Base-by-base conservation (phyloP, 441 rosid species). In the Syzygium malaccense region DNA sequence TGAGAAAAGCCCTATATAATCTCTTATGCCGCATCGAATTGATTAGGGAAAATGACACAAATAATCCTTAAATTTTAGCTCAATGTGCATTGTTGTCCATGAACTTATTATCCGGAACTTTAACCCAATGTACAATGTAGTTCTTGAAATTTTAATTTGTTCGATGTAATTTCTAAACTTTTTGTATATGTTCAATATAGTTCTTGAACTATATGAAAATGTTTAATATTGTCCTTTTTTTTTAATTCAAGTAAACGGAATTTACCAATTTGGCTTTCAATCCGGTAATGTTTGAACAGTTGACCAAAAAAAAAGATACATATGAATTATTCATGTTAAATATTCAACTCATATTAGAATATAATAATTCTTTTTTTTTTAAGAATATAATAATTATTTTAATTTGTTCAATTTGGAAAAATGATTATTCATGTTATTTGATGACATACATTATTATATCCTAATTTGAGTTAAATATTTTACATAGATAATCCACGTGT, bases 111-210 rank as follows among this genome's bases (percentile, higher is more conserved):
- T 60, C 14, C 2, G 4, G 0, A 3, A n/a, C 1, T 1, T 60
- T 62, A n/a, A 33, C 33, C 2, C 33, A 62, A 60, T 62, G 0
- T n/a, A n/a, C 0, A n/a, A 62, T 60, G 6, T 0, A 1, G 3
- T 28, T 3, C 18, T 6, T 60, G 0, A 60, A 60, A 30, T 28
- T 60, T 60, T 5, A 60, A 0, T 60, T 13, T 60, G 4, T 62
- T 14, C 4, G n/a, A 28, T 62, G 4, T 62, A 62, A 0, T 62
- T 18, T 0, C 14, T 62, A 62, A 62, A 62, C 4, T 28, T 3
- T 28, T 0, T 0, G 32, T n/a, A 60, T 18, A 6, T 62, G 4
- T 62, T 62, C 9, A 62, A n/a, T 14, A 26, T n/a, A 62, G 1
- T 62, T 62, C 1, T 0, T 6, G 25, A 9, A 62, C 1, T 58